Evolutionary conservation across 1,139 yeast species (phyloP).

Genomic region (Nakaseomyces delphensis): DNA sequence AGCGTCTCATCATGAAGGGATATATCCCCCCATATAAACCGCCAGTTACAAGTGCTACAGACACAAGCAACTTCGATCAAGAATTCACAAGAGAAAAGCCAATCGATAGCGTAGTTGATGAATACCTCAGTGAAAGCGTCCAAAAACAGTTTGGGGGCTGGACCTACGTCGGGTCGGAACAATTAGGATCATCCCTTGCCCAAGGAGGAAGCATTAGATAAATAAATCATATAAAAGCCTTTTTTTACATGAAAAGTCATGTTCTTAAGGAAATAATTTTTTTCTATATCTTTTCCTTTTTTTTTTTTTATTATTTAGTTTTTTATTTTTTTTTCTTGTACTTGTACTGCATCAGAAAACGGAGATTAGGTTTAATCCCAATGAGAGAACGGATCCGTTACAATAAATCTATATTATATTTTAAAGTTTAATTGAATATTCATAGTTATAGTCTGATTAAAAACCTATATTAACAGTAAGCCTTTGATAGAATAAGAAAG

Average conservation of each 20-base stretch:
- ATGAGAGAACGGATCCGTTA: neutral
- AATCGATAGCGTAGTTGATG: slow-evolving; percentile 93
- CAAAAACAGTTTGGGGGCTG: slow-evolving; percentile 97
- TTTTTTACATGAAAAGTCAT: no score
- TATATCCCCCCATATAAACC: slow-evolving; percentile 96
- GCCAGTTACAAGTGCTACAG: slow-evolving; percentile 76
- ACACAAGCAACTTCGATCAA: slow-evolving; percentile 84
- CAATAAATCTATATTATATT: no score
- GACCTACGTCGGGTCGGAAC: slow-evolving; percentile 72
- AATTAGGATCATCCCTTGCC: slow-evolving; percentile 27
- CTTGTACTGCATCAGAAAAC: neutral
- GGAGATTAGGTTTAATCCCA: neutral
- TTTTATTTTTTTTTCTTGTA: neutral
- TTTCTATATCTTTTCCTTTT: neutral
- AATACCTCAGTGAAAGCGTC: slow-evolving; percentile 75
- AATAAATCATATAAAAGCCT: neutral
- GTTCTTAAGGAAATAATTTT: neutral
- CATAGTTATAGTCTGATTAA: no score
- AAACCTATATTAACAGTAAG: no score
- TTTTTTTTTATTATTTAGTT: neutral
- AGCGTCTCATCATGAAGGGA: slow-evolving; percentile 68
- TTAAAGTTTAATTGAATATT: no score
- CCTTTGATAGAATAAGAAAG: no score
- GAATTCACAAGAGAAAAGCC: slow-evolving; percentile 92
- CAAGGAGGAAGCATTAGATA: slow-evolving; percentile 24